A percentile compares a stretch with the other conserved stretches of the same genome.
These are phyloP conservation scores for Aplosporella prunicola DNA, from an alignment of 2,329 filamentous ascomycete species.

Conservation along the genomic window DNA sequence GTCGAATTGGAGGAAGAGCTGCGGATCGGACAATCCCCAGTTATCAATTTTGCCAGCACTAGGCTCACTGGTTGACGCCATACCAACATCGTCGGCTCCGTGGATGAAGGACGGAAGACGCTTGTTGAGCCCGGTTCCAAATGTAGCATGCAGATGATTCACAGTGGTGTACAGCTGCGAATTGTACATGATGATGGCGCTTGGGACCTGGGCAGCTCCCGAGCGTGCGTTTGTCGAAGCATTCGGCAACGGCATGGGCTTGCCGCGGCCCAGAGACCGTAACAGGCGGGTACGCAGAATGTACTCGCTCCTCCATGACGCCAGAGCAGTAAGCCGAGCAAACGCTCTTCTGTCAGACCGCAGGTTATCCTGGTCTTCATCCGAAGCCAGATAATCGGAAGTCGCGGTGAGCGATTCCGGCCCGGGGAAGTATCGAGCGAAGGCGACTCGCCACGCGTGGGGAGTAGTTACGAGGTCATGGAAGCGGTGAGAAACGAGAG, in stretches of 20 bases:
- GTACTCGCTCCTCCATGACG: conserved; percentile 97
- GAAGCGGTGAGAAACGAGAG: conserved; percentile 80
- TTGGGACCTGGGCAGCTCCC: conserved; percentile 53
- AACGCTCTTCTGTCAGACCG: conserved; percentile 71
- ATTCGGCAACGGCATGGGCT: conserved; percentile 49
- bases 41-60: conserved; percentile 63
- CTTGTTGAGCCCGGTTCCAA: conserved; percentile 56
- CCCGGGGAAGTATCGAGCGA: conserved; percentile 81
- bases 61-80: conserved; percentile 75
- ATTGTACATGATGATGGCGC: conserved; percentile 73
- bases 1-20: conserved; percentile 65
- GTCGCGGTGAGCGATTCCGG: conserved; percentile 46
- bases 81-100: conserved; percentile 67
- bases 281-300: conserved; percentile 77
- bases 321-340: conserved; percentile 66
- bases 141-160: conserved; percentile 70
- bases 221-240: conserved; percentile 24
- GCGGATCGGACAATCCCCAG: conserved; percentile 72
- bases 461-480: conserved; percentile 80
- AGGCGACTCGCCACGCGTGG: conserved; percentile 89
- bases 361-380: conserved; percentile 34
- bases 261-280: conserved; percentile 71
- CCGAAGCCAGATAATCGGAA: conserved; percentile 35
- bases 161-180: conserved; percentile 73
- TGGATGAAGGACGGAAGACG: conserved; percentile 73